phyloP scores from a whole-genome alignment of 345 rosid species.

The Noccaea caerulescens region DNA sequence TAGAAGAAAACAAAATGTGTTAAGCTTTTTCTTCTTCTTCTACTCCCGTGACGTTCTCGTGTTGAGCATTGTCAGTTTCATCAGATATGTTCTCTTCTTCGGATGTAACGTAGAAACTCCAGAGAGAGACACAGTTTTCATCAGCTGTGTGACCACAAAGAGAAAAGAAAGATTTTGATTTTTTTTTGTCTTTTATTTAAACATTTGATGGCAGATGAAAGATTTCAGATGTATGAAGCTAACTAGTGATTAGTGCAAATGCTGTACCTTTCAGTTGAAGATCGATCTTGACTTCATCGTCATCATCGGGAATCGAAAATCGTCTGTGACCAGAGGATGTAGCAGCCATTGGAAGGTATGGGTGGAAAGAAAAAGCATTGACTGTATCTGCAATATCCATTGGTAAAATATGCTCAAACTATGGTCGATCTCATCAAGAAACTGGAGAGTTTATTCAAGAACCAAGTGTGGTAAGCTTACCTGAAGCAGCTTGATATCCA shows the following conservation, averaged over 20 bases:
- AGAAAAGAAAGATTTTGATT: neutral
- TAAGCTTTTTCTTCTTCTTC: slow-evolving; percentile 15
- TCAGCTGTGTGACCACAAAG: slow-evolving; percentile 40
- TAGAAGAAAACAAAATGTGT: neutral
- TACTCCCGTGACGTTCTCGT: neutral
- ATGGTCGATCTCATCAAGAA: slow-evolving; percentile 10
- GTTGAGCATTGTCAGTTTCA: slow-evolving; percentile 33
- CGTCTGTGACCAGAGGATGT: slow-evolving; percentile 94
- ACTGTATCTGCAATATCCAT: slow-evolving; percentile 66
- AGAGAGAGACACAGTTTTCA: slow-evolving; percentile 77
- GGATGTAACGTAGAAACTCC: slow-evolving; percentile 68
- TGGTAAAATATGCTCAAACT: neutral
- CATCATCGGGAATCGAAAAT: slow-evolving; percentile 64
- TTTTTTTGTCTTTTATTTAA: neutral
- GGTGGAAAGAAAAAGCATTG: slow-evolving; percentile 86
- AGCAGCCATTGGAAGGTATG: slow-evolving; percentile 89
- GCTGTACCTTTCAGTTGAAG: slow-evolving; percentile 56
- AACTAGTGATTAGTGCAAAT: slow-evolving; percentile 4
- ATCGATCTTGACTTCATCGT: slow-evolving; percentile 45
- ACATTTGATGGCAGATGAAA: neutral
- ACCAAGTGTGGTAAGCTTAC: slow-evolving; percentile 40
- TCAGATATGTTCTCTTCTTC: slow-evolving; percentile 33
- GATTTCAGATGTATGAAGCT: neutral
- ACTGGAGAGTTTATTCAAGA: neutral
- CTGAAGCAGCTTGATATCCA: slow-evolving; percentile 92